These are phyloP conservation scores for Verticillium albo-atrum DNA, from an alignment of 2,329 filamentous ascomycete genomes.

Conservation along the genomic window DNA sequence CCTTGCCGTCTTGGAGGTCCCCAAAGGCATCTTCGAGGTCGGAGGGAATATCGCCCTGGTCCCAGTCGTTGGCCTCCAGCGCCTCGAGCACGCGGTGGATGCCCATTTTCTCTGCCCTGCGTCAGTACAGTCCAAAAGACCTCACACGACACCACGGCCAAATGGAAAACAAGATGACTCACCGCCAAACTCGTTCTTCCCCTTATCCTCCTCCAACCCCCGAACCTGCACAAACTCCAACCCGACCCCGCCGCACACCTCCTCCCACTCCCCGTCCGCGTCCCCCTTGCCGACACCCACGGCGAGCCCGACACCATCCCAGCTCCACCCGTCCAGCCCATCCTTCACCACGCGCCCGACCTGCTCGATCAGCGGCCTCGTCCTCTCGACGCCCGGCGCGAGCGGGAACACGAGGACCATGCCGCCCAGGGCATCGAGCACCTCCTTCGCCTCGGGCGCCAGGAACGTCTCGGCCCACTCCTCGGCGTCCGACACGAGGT, in stretches of 20 bases:
- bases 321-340: slow-evolving; percentile 55
- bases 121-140: not conserved
- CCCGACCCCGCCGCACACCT: slow-evolving; percentile 49
- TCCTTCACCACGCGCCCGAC: slow-evolving; percentile 52
- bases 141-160: not conserved
- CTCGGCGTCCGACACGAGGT: slow-evolving; percentile 45
- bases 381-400: slow-evolving; percentile 14
- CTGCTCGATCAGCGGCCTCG: slow-evolving; percentile 40
- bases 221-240: slow-evolving; percentile 60
- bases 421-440: slow-evolving; percentile 56
- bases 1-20: slow-evolving; percentile 22
- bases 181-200: slow-evolving; percentile 57
- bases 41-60: slow-evolving; percentile 21
- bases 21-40: slow-evolving; percentile 23
- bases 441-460: slow-evolving; percentile 56
- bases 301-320: slow-evolving; percentile 61
- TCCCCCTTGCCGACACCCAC: slow-evolving; percentile 46
- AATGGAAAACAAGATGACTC: slow-evolving; percentile 18
- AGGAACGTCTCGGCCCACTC: slow-evolving; percentile 59
- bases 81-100: slow-evolving; percentile 57
- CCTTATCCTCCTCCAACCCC: slow-evolving; percentile 28
- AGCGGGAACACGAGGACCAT: slow-evolving; percentile 51
- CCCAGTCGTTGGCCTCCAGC: slow-evolving; percentile 64
- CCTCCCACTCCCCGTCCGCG: slow-evolving; percentile 52
- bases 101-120: slow-evolving; percentile 51